Evolutionary conservation across 768 basidiomycete genomes (phyloP), one percentile per base, ranked within the genome.

Genomic region (Rickenella mellea): DNA sequence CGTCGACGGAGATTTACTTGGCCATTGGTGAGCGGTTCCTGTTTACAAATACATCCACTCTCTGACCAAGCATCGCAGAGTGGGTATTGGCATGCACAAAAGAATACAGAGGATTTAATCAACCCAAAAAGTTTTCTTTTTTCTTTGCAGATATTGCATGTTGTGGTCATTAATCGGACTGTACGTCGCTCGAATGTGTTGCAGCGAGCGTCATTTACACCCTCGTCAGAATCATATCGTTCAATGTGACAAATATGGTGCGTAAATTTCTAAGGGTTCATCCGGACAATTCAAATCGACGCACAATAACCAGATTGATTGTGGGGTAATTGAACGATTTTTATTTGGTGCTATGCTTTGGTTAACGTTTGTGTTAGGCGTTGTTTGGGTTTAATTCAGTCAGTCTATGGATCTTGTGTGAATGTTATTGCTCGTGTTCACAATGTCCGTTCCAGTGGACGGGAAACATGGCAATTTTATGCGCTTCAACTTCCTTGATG

Each of bases 81-180:
- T 30, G 40, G 11, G 20, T 36, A 32, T 36, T 10, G 32, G 14
- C 17, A 30, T 30, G 28, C 48, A 39, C 33, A 49, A 19, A 17
- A 15, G 32, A 15, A 24, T 42, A 27, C 22, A 7, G 25, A 28
- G 28, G 30, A 39, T 44, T 42, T 20, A n/a, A 2, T 39, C 40
- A 21, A 32, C 27, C 19, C 2, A 36, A 65, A 7, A 40, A 69
- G 80, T 74, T 20, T 77, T 80, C 46, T 80, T 80, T 55, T 82
- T 85, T 55, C 61, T 80, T 20, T 79, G 75, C 54, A 75, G 82
- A 46, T 84, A 84, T 55, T 80, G 77, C 57, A 76, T 83, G 67
- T 52, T 84, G n/a, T 64, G 74, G 43, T 70, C 80, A 3, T 67
- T 83, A 51, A 56, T 78, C 48, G 80, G 81, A 43, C 48, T 84